A percentile compares a stretch with the other conserved stretches of the same genome.
Evolutionary conservation across 192 early-diverging fungal species (phyloP).

Genomic region (Backusella circina): DNA sequence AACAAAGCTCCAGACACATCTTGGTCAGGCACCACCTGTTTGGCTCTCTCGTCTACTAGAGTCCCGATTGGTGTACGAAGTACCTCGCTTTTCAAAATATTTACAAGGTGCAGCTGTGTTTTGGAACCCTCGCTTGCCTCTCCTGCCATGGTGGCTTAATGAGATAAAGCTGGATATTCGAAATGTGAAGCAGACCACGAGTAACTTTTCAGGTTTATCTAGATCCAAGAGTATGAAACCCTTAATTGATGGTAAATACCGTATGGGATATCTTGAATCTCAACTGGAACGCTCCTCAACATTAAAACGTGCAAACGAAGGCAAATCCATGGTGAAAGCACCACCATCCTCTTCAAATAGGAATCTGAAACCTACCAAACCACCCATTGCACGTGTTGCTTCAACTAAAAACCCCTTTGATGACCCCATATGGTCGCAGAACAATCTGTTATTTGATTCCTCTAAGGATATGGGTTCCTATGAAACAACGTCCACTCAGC

Average conservation of each 20-base stretch:
- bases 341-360: background rate
- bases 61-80: slow-evolving; percentile 37
- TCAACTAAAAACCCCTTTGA: slow-evolving; percentile 17
- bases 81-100: slow-evolving; percentile 47
- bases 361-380: background rate
- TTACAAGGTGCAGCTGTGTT: slow-evolving; percentile 42
- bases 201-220: slow-evolving; percentile 45
- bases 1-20: slow-evolving; percentile 82
- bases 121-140: slow-evolving; percentile 36
- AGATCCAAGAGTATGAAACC: slow-evolving; percentile 41
- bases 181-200: slow-evolving; percentile 55
- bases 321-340: background rate
- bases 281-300: slow-evolving; percentile 25
- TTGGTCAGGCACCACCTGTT: slow-evolving; percentile 71
- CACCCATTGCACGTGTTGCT: background rate
- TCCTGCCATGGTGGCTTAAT: slow-evolving; percentile 48
- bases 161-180: slow-evolving; percentile 63
- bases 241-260: slow-evolving; percentile 33
- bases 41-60: slow-evolving; percentile 79
- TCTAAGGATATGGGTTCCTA: background rate
- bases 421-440: slow-evolving; percentile 25
- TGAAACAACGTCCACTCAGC: background rate
- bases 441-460: background rate
- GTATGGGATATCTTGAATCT: slow-evolving; percentile 33
- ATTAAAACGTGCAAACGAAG: slow-evolving; percentile 5